Conservation (phyloP, 1,284 basidiomycete genomes). For the Athelia sp. region DNA sequence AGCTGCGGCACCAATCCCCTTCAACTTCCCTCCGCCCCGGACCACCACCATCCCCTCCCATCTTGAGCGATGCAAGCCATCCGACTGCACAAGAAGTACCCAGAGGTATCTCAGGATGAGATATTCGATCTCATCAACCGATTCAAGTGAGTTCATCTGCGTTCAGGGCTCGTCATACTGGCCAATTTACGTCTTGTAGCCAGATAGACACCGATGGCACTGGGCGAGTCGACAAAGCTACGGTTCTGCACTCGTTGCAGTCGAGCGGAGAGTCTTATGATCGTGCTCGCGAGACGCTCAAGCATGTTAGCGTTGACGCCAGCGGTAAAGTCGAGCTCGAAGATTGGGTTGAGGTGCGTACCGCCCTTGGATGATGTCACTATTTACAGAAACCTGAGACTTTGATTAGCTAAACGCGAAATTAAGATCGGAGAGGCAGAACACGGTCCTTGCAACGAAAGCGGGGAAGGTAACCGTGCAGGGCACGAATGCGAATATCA, state of each 20-base stretch:
- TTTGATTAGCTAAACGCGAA: slow-evolving; percentile 71
- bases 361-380: slow-evolving; percentile 9
- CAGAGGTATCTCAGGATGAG: slow-evolving; percentile 87
- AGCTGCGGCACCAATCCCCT: background rate
- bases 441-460: slow-evolving; percentile 60
- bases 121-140: slow-evolving; percentile 90
- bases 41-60: background rate
- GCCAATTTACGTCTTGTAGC: slow-evolving; percentile 34
- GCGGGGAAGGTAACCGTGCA: slow-evolving; percentile 93
- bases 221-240: slow-evolving; percentile 80
- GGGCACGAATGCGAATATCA: slow-evolving; percentile 93
- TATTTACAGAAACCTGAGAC: background rate
- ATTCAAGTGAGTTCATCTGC: slow-evolving; percentile 74
- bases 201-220: slow-evolving; percentile 81
- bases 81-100: slow-evolving; percentile 90
- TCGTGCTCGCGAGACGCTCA: slow-evolving; percentile 85
- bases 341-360: slow-evolving; percentile 90
- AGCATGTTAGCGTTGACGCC: slow-evolving; percentile 91
- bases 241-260: slow-evolving; percentile 75
- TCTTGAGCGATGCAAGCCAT: slow-evolving; percentile 70
- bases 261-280: slow-evolving; percentile 87
- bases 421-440: slow-evolving; percentile 53
- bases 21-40: background rate
- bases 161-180: slow-evolving; percentile 1
- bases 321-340: slow-evolving; percentile 96